Base-by-base conservation (phyloP, 257 asterid genomes). In the Linderniella brevidens region DNA sequence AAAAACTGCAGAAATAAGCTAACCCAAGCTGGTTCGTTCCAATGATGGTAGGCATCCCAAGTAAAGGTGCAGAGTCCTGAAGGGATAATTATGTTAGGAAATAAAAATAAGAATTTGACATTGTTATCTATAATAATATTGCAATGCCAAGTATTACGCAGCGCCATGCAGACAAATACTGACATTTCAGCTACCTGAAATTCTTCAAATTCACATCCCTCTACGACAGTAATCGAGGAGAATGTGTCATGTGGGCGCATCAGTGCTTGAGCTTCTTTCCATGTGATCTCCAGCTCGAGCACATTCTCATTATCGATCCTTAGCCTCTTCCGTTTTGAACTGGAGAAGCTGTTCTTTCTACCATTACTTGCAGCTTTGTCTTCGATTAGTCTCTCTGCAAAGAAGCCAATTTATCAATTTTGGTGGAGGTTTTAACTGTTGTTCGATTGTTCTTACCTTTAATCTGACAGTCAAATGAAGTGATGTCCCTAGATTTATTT, bases 181-280 rank as follows among this genome's bases (percentile, higher is more conserved):
- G 32, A 25, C 32, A 54, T 59, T 13, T 41, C 55, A 57, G 54
- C 56, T 72, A 88, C 98, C 98, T 84, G 92, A 41, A 72, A 88
- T 71, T 84, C 98, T 72, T 88, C 98, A 52, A 88, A 56, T 59
- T 80, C 93, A 60, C 68, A 74, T 54, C 92, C 95, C 43, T 88
- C 92, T 11, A 84, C 67, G 47, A 67, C 57, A 56, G 66, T 18
- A 62, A 73, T 51, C 41, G 77, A 65, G 19, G 94, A 82, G 55
- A 68, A 73, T 64, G 40, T 48, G 48, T 72, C 75, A 65, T 84
- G 82, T 16, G 80, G 74, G 11, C 95, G 94, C 63, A 88, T 64
- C 72, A 84, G 59, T 52, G 71, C 75, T 70, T 88, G 98, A 64
- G 92, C 93, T 78, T 78, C 76, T 50, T 62, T 68, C 75, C 72